A percentile compares a stretch with the other conserved stretches of the same genome.
phyloP scores from a whole-genome alignment of 495 filamentous ascomycete genomes.

The Penicillium bovifimosum region DNA sequence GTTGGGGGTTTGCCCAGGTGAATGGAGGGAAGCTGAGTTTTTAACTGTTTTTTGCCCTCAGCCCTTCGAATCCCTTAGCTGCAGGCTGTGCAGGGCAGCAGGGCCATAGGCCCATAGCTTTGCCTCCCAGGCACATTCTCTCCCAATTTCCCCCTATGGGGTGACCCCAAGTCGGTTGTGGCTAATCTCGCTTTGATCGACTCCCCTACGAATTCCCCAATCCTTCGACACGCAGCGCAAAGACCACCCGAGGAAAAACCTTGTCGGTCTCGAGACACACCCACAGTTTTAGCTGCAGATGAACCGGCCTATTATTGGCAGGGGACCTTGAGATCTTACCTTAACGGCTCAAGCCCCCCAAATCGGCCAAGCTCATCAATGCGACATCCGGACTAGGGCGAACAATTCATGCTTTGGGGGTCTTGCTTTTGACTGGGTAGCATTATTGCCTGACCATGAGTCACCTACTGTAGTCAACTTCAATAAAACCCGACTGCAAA shows the following conservation, averaged over 20 bases:
- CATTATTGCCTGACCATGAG: constrained; percentile 16
- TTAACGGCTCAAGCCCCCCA: constrained; percentile 6
- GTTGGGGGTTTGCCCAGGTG: not conserved
- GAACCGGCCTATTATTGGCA: constrained; percentile 14
- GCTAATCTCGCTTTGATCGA: constrained; percentile 8
- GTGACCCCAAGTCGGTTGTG: constrained; percentile 6
- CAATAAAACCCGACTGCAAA: not conserved
- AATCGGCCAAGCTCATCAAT: constrained; percentile 10
- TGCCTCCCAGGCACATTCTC: constrained; percentile 6
- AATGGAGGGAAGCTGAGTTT: not conserved
- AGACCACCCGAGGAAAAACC: constrained; percentile 1
- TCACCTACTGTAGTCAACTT: constrained; percentile 1
- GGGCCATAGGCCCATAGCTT: too few relatives aligned
- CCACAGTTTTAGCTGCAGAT: constrained; percentile 12
- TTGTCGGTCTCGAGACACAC: constrained; percentile 15
- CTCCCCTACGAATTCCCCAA: constrained; percentile 7
- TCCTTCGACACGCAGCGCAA: constrained; percentile 10
- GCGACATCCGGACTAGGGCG: constrained; percentile 15
- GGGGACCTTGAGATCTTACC: constrained; percentile 13
- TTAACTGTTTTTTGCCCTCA: not conserved
- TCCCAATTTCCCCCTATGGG: constrained; percentile 2
- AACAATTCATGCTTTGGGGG: not conserved
- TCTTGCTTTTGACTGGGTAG: constrained; percentile 9
- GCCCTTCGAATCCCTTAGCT: constrained; percentile 8
- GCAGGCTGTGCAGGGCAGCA: constrained; percentile 9